Evolutionary conservation across 495 filamentous ascomycete species (phyloP).

Genomic region (Lasiosphaeris hirsuta): DNA sequence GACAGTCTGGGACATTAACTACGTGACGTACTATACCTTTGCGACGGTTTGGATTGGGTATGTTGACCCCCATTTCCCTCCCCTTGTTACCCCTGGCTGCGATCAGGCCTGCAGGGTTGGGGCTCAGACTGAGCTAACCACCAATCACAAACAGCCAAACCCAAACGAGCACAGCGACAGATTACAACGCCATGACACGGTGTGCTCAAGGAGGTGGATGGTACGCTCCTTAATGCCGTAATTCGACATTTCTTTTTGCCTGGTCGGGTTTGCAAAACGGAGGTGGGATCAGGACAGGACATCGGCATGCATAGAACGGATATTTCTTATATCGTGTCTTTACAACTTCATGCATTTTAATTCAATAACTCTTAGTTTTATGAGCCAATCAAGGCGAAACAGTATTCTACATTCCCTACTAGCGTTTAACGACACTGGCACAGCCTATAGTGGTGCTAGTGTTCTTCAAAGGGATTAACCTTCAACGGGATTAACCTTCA

Average conservation of each 20-base stretch:
- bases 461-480: too few species aligned
- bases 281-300: conserved; percentile 9
- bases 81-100: background rate
- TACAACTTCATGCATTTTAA: too few species aligned
- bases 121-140: background rate
- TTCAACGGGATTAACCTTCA: too few species aligned
- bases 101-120: background rate
- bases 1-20: conserved; percentile 24
- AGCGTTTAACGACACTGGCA: too few species aligned
- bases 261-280: background rate
- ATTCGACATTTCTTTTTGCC: too few species aligned
- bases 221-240: conserved; percentile 16
- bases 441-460: too few species aligned
- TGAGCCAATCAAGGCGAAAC: too few species aligned
- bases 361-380: too few species aligned
- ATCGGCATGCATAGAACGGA: background rate
- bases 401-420: too few species aligned
- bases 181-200: conserved; percentile 25
- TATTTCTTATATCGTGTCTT: too few species aligned
- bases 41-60: conserved; percentile 29
- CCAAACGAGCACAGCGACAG: conserved; percentile 18
- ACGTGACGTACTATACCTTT: conserved; percentile 27
- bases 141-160: conserved; percentile 22
- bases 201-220: conserved; percentile 26
- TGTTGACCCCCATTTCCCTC: background rate